Base-by-base conservation (phyloP, 371 early-diverging fungal species). In the Saksenaea vasiformis region DNA sequence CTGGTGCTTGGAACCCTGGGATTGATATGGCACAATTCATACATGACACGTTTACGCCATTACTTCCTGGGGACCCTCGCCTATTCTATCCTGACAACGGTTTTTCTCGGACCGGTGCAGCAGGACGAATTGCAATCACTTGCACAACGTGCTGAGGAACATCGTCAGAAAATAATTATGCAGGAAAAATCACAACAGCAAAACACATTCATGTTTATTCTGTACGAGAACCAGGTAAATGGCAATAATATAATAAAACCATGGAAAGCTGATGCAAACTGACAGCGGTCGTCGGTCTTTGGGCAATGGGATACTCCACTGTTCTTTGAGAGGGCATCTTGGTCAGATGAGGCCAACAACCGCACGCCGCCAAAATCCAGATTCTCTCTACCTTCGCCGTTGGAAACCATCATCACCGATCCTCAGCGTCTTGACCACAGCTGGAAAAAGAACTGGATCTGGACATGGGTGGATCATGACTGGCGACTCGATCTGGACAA, bases 151-250 rank as follows among this genome's bases (percentile, higher is more conserved):
- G 63, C 51, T 4, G 60, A 62, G 26, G 59, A 62, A 28, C 62
- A 60, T 41, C 68, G 62, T 35, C 31, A 56, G 5, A 24, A 62
- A 26, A 31, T 39, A 10, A 57, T n/a, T n/a, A n/a, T 67, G 41
- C 63, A 62, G 27, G 28, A 24, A 22, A 28, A 58, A 22, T 27
- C 60, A 15, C 13, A 54, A 15, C 13, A 54, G 13, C 36, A 43
- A 2, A 28, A 58, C 17, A 60, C 58, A 35, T 67, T 67, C 57
- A 54, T 44, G 39, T 67, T 67, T 60, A 59, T 63, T 36, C 7
- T 67, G 9, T 62, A 62, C 57, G 68, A 67, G 56, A 67, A 67
- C 31, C 63, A 67, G 60, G 68, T 62, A 67, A 24, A 9, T n/a
- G n/a, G n/a, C n/a, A n/a, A n/a, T n/a, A n/a, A n/a, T n/a, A n/a